Conservation (phyloP, 305 asterid genomes). For the Fraxinus xanthoxyloides region DNA sequence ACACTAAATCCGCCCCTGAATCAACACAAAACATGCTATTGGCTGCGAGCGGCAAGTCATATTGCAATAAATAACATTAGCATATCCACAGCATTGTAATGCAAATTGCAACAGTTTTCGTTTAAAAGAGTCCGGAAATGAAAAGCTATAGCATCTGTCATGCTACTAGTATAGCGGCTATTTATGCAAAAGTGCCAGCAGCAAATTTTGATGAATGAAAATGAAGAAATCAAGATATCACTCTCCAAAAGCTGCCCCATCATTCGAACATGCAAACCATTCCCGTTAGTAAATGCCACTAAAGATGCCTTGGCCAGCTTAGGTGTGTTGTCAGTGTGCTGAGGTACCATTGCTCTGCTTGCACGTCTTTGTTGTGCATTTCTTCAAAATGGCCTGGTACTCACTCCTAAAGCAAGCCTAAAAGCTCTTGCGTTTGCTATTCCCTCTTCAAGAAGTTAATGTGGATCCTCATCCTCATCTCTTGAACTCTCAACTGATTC, state of each 20-base stretch:
- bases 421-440: too few relatives aligned
- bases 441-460: too few relatives aligned
- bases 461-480: too few relatives aligned
- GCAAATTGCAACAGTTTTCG: slow-evolving; percentile 42
- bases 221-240: neutral
- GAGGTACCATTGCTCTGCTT: too few relatives aligned
- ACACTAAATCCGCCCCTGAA: too few relatives aligned
- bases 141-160: slow-evolving; percentile 30
- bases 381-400: too few relatives aligned
- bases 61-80: neutral
- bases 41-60: neutral
- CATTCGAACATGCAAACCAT: slow-evolving; percentile 14
- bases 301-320: too few relatives aligned
- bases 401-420: too few relatives aligned
- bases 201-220: slow-evolving; percentile 24
- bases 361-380: too few relatives aligned
- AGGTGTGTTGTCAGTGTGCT: too few relatives aligned
- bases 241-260: neutral
- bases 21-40: neutral
- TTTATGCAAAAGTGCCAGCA: slow-evolving; percentile 27
- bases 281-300: too few relatives aligned
- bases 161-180: slow-evolving; percentile 26
- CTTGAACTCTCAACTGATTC: too few relatives aligned
- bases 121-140: slow-evolving; percentile 49
- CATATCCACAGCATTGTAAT: slow-evolving; percentile 24